phyloP scores from a whole-genome alignment of 2,329 filamentous ascomycete species.

The Fusarium sp. region DNA sequence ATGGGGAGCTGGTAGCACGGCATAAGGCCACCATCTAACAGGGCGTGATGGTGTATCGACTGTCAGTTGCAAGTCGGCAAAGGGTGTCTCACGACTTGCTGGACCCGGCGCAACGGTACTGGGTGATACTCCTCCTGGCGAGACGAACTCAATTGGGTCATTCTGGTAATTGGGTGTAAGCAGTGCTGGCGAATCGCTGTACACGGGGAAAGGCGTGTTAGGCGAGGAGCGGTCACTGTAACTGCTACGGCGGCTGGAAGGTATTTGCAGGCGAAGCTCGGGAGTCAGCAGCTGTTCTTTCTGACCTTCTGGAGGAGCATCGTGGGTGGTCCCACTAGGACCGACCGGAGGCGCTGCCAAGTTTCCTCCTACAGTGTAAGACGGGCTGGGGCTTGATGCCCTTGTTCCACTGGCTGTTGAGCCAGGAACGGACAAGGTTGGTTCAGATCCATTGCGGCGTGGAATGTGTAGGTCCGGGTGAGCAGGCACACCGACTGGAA shows the following conservation, averaged over 20 bases:
- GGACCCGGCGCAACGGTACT: slow-evolving; percentile 58
- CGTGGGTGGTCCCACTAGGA: slow-evolving; percentile 33
- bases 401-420: slow-evolving; percentile 36
- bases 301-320: slow-evolving; percentile 13
- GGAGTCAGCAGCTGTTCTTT: slow-evolving; percentile 24
- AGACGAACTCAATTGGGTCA: slow-evolving; percentile 66
- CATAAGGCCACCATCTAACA: slow-evolving; percentile 85
- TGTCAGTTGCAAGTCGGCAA: slow-evolving; percentile 57
- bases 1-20: slow-evolving; percentile 76
- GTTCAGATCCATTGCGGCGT: slow-evolving; percentile 35
- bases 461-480: slow-evolving; percentile 39
- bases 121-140: slow-evolving; percentile 52
- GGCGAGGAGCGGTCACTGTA: slow-evolving; percentile 61
- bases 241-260: slow-evolving; percentile 54
- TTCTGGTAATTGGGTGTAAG: slow-evolving; percentile 56
- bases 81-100: slow-evolving; percentile 59
- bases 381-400: slow-evolving; percentile 47
- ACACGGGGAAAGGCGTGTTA: slow-evolving; percentile 75
- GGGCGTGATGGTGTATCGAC: slow-evolving; percentile 56
- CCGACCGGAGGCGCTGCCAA: slow-evolving; percentile 56
- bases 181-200: slow-evolving; percentile 67
- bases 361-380: slow-evolving; percentile 55
- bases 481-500: slow-evolving; percentile 29
- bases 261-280: slow-evolving; percentile 60
- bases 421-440: slow-evolving; percentile 35